Percentiles rank a stretch among this genome's conserved stretches.
phyloP scores from a whole-genome alignment of 805 yeast species.

The Candida vartiovaarae region DNA sequence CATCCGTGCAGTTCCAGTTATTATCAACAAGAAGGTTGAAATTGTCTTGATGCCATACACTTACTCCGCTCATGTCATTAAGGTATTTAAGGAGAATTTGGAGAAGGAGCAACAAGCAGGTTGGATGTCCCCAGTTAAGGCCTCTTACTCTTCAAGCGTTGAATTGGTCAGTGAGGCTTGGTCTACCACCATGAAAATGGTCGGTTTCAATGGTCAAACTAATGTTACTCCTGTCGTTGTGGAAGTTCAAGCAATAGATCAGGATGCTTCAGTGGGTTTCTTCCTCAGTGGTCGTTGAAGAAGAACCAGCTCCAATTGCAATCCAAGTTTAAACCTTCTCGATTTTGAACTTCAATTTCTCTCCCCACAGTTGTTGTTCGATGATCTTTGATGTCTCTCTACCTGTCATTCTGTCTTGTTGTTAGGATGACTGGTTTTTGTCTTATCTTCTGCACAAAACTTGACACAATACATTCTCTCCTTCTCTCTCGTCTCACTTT shows the following conservation, averaged over 20 bases:
- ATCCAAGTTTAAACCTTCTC: too few species aligned
- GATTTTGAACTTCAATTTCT: too few species aligned
- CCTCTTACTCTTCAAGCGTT: conserved; percentile 25
- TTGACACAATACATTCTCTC: too few species aligned
- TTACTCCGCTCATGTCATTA: conserved; percentile 29
- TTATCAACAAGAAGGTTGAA: conserved; percentile 21
- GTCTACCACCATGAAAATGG: conserved; percentile 1
- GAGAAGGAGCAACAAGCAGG: conserved; percentile 30
- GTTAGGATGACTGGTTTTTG: too few species aligned
- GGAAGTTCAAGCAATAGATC: background rate
- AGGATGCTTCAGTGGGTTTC: background rate
- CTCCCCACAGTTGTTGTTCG: too few species aligned
- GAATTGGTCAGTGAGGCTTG: conserved; percentile 28
- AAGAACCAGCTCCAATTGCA: too few species aligned
- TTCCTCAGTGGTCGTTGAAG: too few species aligned
- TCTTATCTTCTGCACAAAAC: too few species aligned
- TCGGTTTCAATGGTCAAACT: background rate
- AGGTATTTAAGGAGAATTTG: conserved; percentile 33
- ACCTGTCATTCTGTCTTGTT: too few species aligned
- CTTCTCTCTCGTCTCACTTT: too few species aligned
- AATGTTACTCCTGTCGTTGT: background rate
- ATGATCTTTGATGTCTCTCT: too few species aligned
- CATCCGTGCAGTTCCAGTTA: conserved; percentile 30
- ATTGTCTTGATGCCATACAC: conserved; percentile 29
- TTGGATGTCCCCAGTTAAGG: conserved; percentile 25